Evolutionary conservation across 176 grass and related monocot genomes (phyloP).

Genomic region (Oryza rufipogon): DNA sequence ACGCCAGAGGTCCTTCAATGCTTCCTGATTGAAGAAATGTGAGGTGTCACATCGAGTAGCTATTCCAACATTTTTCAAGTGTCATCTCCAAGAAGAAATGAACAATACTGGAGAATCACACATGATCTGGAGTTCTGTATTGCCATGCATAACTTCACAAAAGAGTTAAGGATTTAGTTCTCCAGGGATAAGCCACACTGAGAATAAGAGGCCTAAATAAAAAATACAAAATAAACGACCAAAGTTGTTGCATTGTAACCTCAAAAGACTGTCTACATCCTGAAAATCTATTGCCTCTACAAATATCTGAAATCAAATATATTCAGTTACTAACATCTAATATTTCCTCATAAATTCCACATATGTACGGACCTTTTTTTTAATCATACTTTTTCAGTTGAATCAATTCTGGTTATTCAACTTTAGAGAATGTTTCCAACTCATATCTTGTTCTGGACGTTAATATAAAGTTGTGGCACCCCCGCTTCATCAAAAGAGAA

Average conservation of each 20-base stretch:
- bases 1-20: constrained; percentile 72
- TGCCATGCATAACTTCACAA: constrained; percentile 2
- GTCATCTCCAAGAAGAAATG: not conserved
- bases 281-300: not conserved
- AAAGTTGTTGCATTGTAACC: not conserved
- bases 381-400: not conserved
- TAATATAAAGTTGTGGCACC: constrained; percentile 6
- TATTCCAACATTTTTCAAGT: constrained; percentile 18
- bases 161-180: constrained; percentile 10
- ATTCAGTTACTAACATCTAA: not conserved
- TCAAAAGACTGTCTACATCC: constrained; percentile 5
- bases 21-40: constrained; percentile 63
- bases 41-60: constrained; percentile 17
- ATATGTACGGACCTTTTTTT: not conserved
- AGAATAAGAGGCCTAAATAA: not conserved
- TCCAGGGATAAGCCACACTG: not conserved
- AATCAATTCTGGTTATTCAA: not conserved
- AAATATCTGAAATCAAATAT: not conserved
- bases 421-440: not conserved
- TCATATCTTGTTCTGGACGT: constrained; percentile 3
- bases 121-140: constrained; percentile 9
- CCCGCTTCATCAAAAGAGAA: constrained; percentile 28
- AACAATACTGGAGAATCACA: constrained; percentile 3
- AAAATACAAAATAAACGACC: not conserved
- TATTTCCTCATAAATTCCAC: not conserved